Conservation (phyloP, 129 eudicot species). For the Oenanthe sinensis region DNA sequence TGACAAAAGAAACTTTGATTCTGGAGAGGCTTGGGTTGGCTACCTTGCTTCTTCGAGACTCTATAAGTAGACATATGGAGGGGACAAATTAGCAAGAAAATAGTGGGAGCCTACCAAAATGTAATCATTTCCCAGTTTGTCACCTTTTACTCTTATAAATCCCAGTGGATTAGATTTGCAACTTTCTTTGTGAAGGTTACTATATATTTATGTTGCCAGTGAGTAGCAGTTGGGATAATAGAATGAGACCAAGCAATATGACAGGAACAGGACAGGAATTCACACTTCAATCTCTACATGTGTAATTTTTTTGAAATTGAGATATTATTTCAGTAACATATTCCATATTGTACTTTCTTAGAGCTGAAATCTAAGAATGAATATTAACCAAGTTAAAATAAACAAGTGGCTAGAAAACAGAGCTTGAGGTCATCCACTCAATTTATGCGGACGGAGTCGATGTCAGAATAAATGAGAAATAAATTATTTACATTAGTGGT, state of each 20-base stretch:
- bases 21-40: not conserved
- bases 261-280: not conserved
- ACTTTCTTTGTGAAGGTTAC: constrained; percentile 3
- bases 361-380: not conserved
- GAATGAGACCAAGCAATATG: not conserved
- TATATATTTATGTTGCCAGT: not conserved
- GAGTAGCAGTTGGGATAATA: constrained; percentile 3
- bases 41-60: not conserved
- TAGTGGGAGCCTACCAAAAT: not conserved
- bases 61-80: constrained; percentile 9
- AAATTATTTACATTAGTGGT: too few relatives aligned
- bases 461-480: not conserved
- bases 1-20: not conserved
- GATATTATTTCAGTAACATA: not conserved
- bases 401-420: constrained; percentile 6
- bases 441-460: not conserved
- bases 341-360: not conserved
- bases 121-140: not conserved
- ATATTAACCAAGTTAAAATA: not conserved
- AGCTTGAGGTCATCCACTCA: constrained; percentile 5
- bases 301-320: not conserved
- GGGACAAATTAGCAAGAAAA: not conserved
- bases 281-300: not conserved
- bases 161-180: not conserved
- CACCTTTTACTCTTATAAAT: not conserved